Evolutionary conservation across 2,329 filamentous ascomycete genomes (phyloP).

Genomic region (Cordyceps cateniannulata): DNA sequence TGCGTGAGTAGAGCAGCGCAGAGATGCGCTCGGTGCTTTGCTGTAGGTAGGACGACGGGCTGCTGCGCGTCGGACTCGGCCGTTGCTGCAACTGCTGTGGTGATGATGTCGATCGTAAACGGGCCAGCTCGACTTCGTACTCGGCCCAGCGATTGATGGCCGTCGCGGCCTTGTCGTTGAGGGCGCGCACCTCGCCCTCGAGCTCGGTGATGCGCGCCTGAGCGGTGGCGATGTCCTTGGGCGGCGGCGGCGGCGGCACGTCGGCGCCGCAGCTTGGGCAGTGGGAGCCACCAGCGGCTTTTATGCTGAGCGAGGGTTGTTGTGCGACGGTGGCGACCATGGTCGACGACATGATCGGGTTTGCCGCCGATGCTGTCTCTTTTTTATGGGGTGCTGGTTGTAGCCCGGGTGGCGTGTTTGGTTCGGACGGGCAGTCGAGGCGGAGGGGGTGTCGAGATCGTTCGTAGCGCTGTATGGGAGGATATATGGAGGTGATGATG

Average conservation of each 20-base stretch:
- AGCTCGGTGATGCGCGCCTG: slow-evolving; percentile 61
- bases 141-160: slow-evolving; percentile 62
- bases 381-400: background rate
- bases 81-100: background rate
- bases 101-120: slow-evolving; percentile 39
- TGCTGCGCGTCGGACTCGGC: slow-evolving; percentile 25
- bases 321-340: slow-evolving; percentile 31
- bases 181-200: slow-evolving; percentile 60
- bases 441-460: background rate
- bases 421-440: background rate
- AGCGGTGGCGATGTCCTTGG: slow-evolving; percentile 41
- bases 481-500: background rate
- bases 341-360: slow-evolving; percentile 21
- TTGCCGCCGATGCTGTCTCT: background rate
- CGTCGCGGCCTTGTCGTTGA: slow-evolving; percentile 65
- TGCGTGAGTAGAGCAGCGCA: slow-evolving; percentile 39
- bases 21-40: slow-evolving; percentile 39
- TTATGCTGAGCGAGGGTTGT: slow-evolving; percentile 18
- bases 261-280: slow-evolving; percentile 47
- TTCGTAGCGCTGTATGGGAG: background rate
- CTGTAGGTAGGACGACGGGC: slow-evolving; percentile 36
- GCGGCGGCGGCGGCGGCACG: slow-evolving; percentile 25
- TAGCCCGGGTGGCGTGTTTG: background rate
- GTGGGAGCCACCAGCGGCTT: slow-evolving; percentile 25
- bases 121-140: slow-evolving; percentile 71